phyloP scores from a whole-genome alignment of 305 asterid genomes.

The Plantago lanceolata region DNA sequence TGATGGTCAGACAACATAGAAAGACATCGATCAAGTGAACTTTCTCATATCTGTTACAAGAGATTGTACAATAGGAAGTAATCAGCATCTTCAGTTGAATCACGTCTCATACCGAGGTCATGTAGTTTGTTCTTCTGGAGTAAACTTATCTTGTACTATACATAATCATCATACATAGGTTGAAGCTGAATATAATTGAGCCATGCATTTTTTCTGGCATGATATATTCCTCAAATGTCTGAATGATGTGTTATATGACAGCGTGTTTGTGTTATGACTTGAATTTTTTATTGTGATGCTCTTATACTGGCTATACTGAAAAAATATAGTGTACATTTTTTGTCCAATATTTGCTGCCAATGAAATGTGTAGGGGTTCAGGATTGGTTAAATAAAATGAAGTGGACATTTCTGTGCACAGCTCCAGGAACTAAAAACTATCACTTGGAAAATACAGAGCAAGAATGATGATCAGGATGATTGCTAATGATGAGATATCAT shows the following conservation, averaged over 20 bases:
- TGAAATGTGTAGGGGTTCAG: too few relatives aligned
- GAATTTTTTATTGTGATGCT: neutral
- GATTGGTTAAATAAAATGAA: too few relatives aligned
- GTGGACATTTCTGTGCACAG: too few relatives aligned
- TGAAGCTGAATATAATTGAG: too few relatives aligned
- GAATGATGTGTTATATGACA: constrained; percentile 5
- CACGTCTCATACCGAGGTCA: neutral
- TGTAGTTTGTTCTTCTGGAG: neutral
- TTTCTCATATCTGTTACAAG: neutral
- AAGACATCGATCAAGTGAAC: constrained; percentile 1
- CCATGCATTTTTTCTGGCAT: neutral
- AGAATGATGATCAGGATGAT: too few relatives aligned
- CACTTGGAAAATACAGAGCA: too few relatives aligned
- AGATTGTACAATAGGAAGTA: constrained; percentile 14
- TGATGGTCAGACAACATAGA: constrained; percentile 20
- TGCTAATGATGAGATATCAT: too few relatives aligned
- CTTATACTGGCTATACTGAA: neutral
- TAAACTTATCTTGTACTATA: constrained; percentile 3
- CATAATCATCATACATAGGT: neutral
- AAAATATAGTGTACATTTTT: neutral
- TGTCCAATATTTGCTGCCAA: neutral
- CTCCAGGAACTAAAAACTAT: too few relatives aligned
- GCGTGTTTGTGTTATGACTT: constrained; percentile 1
- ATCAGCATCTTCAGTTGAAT: neutral
- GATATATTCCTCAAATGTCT: neutral